Base-by-base conservation (phyloP, 139 green algal genomes). In the Chlorella sorokiniana region DNA sequence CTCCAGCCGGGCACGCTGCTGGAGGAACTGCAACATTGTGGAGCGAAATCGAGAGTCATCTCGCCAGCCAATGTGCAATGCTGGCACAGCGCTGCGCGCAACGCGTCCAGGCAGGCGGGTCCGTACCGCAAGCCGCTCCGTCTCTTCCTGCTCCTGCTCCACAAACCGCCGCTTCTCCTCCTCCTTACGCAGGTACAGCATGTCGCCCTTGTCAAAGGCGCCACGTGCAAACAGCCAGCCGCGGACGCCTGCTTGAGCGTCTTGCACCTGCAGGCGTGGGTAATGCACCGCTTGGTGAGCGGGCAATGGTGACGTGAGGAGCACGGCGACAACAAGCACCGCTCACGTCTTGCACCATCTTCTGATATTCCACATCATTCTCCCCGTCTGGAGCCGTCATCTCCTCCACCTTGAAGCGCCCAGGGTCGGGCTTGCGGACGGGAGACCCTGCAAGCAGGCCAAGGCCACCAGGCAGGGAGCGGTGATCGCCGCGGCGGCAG, bases 141-240 rank as follows among this genome's bases (percentile, higher is more conserved):
- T 45, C n/a, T 88, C 86, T 14, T 91, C 61, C 45, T 87, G 80
- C 40, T 90, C 85, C 62, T 85, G 35, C 61, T 92, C 86, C 23
- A 74, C 76, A 48, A 90, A 86, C 14, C 84, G 64, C 9, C 72
- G 74, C 71, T 84, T 88, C 54, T 93, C 86, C 61, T 90, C 89
- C 62, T 93, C 85, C 61, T 90, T 84, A 14, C 84, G 70, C 4
- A 93, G 45, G 73, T 91, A 92, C 16, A 91, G 71, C 25, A 90
- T 73, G 81, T 93, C 90, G 27, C 81, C 81, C 59, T 89, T 90
- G 78, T 93, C 89, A 79, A 93, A 92, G 11, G 89, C 89, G 83
- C 83, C 83, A 25, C 27, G 27, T 1, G 83, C 86, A 81, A 89
- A 86, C 1, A 93, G 74, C 82, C 88, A 93, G 44, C 89, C 89